Conservation (phyloP, 106 monocot genomes). For the Platanthera guangdongensis region DNA sequence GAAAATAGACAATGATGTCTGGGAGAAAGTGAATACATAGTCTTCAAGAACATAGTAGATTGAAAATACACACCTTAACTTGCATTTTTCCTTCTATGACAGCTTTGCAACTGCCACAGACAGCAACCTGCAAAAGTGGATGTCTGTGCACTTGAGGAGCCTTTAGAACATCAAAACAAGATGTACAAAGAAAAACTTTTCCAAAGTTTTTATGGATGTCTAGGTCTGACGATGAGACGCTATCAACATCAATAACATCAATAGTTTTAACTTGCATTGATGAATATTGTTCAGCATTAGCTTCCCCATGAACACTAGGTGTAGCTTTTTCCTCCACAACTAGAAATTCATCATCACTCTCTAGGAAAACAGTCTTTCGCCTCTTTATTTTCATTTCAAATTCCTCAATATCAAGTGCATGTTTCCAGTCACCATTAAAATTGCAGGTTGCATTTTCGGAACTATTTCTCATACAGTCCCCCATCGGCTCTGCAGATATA, state of each 20-base stretch:
- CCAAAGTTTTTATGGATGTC: not conserved
- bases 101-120: conserved; percentile 60
- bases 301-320: not conserved
- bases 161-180: conserved; percentile 42
- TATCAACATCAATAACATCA: conserved; percentile 80
- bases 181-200: conserved; percentile 53
- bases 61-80: conserved; percentile 34
- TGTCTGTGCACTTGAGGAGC: conserved; percentile 52
- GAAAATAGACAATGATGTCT: not conserved
- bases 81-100: conserved; percentile 46
- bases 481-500: conserved; percentile 11
- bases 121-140: conserved; percentile 69
- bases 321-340: conserved; percentile 8
- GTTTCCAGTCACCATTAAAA: conserved; percentile 20
- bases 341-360: conserved; percentile 67
- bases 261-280: conserved; percentile 15
- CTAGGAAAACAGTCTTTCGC: conserved; percentile 34
- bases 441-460: conserved; percentile 10
- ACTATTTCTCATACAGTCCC: conserved; percentile 5
- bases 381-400: conserved; percentile 31
- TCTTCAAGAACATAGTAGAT: not conserved
- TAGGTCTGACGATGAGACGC: conserved; percentile 30
- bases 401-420: conserved; percentile 29
- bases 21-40: not conserved
- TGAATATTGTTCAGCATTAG: conserved; percentile 11